Evolutionary conservation across 208 protist species (phyloP), one percentile per base, ranked within the genome.

Genomic region (Endotrypanum monterogeii): DNA sequence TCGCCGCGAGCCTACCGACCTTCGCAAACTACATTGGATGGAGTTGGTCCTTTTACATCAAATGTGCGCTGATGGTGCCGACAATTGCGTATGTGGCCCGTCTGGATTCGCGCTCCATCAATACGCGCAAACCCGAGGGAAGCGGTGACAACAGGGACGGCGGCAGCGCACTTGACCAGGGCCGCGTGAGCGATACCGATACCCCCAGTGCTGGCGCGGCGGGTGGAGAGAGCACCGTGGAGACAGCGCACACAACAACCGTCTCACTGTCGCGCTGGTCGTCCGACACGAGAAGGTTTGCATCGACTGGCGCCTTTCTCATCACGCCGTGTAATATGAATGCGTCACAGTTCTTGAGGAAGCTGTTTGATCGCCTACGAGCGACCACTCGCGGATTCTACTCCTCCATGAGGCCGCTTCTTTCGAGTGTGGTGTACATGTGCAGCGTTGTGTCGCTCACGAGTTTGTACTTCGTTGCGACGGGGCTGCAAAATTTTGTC

Each of bases 381-480:
- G 54, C 65, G 18, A 28, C 46, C 23, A 37, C 56, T 32, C 39
- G 62, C 0, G 28, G 39, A 14, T 50, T 80, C 20, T 57, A 39
- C 63, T 52, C 44, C 5, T 20, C 51, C 30, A 18, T 76, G 46
- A 55, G 30, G 12, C 80, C 80, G 8, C 78, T 94, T 16, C 39
- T 92, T 46, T 37, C 61, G 54, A 97, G 89, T 73, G 32, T 76
- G 3, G 83, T 98, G 32, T 97, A 88, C 79, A 88, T 94, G 71
- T 90, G 85, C 71, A 88, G 82, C 60, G 85, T 90, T 1, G 70
- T 95, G 23, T 83, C 92, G n/a, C 91, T 98, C 84, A 92, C 87
- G 23, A 86, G 86, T 30, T 70, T 98, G 25, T 98, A 98, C 83
- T 98, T 98, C 82, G 90, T 98, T 52, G 92, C 94, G 16, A 97